Base-by-base conservation (phyloP, 495 filamentous ascomycete species). In the Aspergillus nidulans region DNA sequence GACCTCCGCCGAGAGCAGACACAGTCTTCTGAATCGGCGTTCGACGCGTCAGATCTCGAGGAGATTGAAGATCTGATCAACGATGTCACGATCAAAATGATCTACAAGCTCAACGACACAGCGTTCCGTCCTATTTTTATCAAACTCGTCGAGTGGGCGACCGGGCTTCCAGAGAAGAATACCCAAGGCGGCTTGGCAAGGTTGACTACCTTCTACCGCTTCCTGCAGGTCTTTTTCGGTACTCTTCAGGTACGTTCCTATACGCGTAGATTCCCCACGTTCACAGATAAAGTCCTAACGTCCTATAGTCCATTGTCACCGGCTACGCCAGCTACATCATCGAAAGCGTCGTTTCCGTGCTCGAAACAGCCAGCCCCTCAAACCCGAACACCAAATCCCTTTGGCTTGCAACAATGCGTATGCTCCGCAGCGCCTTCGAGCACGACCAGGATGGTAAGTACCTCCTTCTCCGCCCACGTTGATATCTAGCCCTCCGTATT, bases 31-130 rank as follows among this genome's bases (percentile, higher is more conserved):
- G 55, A 71, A 7, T 67, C 76, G 15, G 62, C 59, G 30, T 77
- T 77, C 25, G 69, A 76, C 23, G 68, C 73, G 25, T 70, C 73
- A 6, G 79, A 82, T 34, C 63, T 91, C 25, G 75, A 81, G 23
- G 75, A 80, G 44, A 74, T 89, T n/a, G 90, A 96, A 67, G 73
- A 72, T 26, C 63, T 72, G 3, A 59, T 89, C 50, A 83, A 89
- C 59, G 77, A 85, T 10, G 77, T 84, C 2, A 85, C 83, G 0
- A 82, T 97, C 36, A 87, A 90, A 67, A 92, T 96, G 85, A 88
- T 94, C 47, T 89, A 95, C 73, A 97, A 97, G 78, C 80, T 97
- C 19, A 97, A 96, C 69, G 95, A 98, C 69, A 83, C 86, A n/a
- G 82, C 88, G 16, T 98, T 97, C 81, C 82, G 92, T n/a, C 94